These are phyloP conservation scores for Areca catechu DNA, from an alignment of 176 grass and related monocot species.

Conservation along the genomic window DNA sequence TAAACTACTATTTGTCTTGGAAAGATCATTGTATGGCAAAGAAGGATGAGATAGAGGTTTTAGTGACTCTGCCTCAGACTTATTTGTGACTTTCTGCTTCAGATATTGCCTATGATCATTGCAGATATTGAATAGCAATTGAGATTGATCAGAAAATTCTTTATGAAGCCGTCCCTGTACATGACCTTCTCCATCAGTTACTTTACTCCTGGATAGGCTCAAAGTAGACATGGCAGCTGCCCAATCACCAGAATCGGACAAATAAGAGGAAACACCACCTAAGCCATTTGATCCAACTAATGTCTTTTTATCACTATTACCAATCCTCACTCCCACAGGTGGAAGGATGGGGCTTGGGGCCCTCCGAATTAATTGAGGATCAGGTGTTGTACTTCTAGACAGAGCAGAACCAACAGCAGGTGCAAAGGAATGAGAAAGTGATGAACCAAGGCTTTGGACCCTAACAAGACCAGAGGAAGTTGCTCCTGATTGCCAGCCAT, in stretches of 20 bases:
- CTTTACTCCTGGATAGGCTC: constrained; percentile 40
- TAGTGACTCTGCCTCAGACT: constrained; percentile 25
- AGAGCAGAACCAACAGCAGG: constrained; percentile 54
- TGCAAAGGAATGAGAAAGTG: constrained; percentile 50
- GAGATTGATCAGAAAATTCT: constrained; percentile 40
- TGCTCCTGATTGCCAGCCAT: constrained; percentile 51
- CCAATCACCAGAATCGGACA: constrained; percentile 41
- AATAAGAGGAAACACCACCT: constrained; percentile 18
- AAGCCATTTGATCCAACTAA: constrained; percentile 22
- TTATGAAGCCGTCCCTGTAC: constrained; percentile 36
- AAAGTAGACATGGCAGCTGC: constrained; percentile 47
- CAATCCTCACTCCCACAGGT: constrained; percentile 78
- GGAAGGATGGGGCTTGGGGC: constrained; percentile 88
- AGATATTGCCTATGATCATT: constrained; percentile 40
- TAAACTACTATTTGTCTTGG: constrained; percentile 35
- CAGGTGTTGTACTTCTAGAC: constrained; percentile 63
- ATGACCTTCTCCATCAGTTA: constrained; percentile 33
- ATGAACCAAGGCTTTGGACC: constrained; percentile 77
- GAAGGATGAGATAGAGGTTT: constrained; percentile 11
- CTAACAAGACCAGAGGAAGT: constrained; percentile 71
- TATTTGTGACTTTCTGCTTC: constrained; percentile 26
- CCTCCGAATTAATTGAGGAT: constrained; percentile 70
- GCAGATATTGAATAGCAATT: constrained; percentile 34
- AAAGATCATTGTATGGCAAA: constrained; percentile 33
- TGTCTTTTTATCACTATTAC: constrained; percentile 33